Conservation (phyloP, 306 rosid genomes). For the Canavalia ensiformis region DNA sequence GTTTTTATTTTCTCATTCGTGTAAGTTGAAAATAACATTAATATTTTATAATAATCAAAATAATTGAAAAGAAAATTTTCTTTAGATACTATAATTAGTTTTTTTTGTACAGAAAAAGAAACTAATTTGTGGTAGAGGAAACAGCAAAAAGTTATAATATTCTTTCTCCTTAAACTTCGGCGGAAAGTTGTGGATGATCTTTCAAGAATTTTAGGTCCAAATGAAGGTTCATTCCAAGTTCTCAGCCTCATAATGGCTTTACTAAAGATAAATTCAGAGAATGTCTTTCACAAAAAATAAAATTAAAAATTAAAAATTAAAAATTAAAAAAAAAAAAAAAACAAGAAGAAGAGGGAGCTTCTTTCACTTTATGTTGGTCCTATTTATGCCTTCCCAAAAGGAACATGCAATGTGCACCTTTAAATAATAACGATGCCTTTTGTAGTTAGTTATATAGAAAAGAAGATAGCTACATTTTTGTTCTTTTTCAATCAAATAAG, state of each 20-base stretch:
- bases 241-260: conserved; percentile 12
- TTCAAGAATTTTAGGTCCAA: conserved; percentile 38
- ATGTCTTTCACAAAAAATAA: not conserved
- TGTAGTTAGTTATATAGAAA: conserved; percentile 3
- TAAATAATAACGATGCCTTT: conserved; percentile 29
- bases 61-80: too few relatives aligned
- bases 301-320: not conserved
- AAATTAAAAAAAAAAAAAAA: not conserved
- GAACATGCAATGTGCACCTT: conserved; percentile 32
- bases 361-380: conserved; percentile 27
- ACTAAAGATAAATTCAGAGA: conserved; percentile 17
- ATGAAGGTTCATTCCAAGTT: conserved; percentile 33
- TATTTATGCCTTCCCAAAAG: conserved; percentile 31
- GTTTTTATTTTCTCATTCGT: too few relatives aligned
- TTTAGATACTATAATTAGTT: too few relatives aligned
- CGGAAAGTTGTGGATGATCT: conserved; percentile 42
- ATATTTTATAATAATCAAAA: too few relatives aligned
- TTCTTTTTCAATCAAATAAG: conserved; percentile 18
- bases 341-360: not conserved
- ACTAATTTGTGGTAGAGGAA: conserved; percentile 1
- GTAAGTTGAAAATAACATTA: too few relatives aligned
- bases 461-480: conserved; percentile 22
- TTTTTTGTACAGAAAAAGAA: not conserved
- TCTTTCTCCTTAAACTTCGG: conserved; percentile 23
- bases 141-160: not conserved